phyloP scores from a whole-genome alignment of 2,329 filamentous ascomycete species.

The Nemania diffusa region DNA sequence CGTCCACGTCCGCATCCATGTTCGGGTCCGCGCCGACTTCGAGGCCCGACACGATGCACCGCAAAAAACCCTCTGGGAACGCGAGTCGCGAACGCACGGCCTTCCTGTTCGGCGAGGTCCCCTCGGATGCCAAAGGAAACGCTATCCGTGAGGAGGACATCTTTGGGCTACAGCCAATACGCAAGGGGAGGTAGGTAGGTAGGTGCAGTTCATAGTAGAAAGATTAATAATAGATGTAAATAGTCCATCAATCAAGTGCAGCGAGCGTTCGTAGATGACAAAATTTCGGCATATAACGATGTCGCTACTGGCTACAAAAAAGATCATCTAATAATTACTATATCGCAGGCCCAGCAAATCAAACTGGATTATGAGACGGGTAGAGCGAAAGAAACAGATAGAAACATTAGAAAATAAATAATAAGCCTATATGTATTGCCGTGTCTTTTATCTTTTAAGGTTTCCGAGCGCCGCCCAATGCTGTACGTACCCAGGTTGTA shows the following conservation, averaged over 20 bases:
- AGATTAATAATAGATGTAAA: not conserved
- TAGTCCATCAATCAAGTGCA: not conserved
- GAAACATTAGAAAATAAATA: not conserved
- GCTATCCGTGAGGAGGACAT: conserved; percentile 60
- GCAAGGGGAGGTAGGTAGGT: conserved; percentile 38
- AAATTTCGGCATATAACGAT: not conserved
- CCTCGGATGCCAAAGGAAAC: conserved; percentile 51
- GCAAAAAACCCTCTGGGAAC: conserved; percentile 56
- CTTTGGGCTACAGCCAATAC: conserved; percentile 65
- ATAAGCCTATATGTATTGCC: conserved; percentile 20
- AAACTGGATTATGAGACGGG: not conserved
- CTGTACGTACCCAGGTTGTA: conserved; percentile 26
- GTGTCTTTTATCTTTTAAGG: conserved; percentile 14
- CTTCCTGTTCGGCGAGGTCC: conserved; percentile 68
- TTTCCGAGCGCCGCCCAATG: conserved; percentile 32
- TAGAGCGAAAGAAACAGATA: not conserved
- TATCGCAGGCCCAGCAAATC: not conserved
- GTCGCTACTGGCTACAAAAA: not conserved
- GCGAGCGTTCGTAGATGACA: not conserved
- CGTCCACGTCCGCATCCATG: conserved; percentile 29
- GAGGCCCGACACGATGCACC: conserved; percentile 44
- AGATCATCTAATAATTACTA: not conserved
- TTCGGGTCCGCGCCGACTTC: conserved; percentile 36
- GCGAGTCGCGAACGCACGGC: conserved; percentile 65
- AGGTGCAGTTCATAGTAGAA: not conserved